phyloP scores from a whole-genome alignment of 164 flowering plant genomes.

The Nymphaea thermarum region DNA sequence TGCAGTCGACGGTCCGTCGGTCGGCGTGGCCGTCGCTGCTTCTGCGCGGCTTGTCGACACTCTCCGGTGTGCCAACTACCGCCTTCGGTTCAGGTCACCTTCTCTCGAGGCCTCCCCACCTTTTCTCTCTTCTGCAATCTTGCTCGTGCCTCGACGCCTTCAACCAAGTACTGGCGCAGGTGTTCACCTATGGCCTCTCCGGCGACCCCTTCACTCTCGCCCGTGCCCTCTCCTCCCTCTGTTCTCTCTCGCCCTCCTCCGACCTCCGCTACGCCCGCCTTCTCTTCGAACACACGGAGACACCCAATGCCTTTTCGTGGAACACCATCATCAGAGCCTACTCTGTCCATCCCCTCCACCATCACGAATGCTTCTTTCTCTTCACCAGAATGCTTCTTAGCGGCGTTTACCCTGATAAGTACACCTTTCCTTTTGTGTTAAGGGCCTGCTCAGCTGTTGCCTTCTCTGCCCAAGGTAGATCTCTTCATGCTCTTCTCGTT shows the following conservation, averaged over 20 bases:
- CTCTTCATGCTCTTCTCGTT: slow-evolving; percentile 6
- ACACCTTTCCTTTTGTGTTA: slow-evolving; percentile 9
- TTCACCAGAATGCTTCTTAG: too few species aligned
- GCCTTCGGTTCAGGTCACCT: too few species aligned
- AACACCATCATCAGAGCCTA: slow-evolving; percentile 12
- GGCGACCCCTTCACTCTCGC: slow-evolving; percentile 2
- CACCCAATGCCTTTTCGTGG: slow-evolving; percentile 11
- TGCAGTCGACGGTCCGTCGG: too few species aligned
- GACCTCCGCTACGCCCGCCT: slow-evolving; percentile 5
- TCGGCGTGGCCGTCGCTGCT: too few species aligned
- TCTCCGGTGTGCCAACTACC: too few species aligned
- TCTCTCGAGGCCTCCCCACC: not conserved
- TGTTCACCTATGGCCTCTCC: slow-evolving; percentile 5
- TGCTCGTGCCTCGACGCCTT: slow-evolving; percentile 6
- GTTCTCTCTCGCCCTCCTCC: slow-evolving; percentile 2
- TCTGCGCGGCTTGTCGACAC: too few species aligned
- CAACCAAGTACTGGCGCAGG: slow-evolving; percentile 4
- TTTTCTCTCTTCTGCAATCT: slow-evolving; percentile 1
- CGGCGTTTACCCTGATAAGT: slow-evolving; percentile 3
- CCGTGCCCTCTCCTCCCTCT: slow-evolving; percentile 5
- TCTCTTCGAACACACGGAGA: slow-evolving; percentile 4
- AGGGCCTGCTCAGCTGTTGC: slow-evolving; percentile 4
- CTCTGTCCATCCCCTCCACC: slow-evolving; percentile 16
- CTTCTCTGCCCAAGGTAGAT: slow-evolving; percentile 1
- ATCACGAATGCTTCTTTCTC: too few species aligned